Conservation (phyloP, 768 basidiomycete genomes). For the Dentipellis sp. region DNA sequence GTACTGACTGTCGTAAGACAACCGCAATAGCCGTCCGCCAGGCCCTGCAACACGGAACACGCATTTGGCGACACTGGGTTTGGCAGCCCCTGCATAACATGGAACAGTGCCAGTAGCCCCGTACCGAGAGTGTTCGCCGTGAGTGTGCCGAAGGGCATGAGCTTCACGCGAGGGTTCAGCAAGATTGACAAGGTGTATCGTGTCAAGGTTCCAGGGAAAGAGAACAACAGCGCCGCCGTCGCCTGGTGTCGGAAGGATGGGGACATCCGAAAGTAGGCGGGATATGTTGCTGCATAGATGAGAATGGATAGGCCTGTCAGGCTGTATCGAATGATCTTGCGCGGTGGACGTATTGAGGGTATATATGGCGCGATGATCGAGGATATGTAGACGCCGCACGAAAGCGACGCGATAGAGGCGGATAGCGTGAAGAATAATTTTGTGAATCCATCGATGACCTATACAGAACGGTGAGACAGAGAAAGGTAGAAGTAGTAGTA, state of each 20-base stretch:
- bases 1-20: slow-evolving; percentile 93
- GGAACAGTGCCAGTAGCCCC: slow-evolving; percentile 69
- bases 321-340: slow-evolving; percentile 35
- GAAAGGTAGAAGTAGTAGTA: background rate
- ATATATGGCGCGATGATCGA: slow-evolving; percentile 30
- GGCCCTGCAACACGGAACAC: slow-evolving; percentile 72
- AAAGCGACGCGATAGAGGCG: slow-evolving; percentile 66
- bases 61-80: slow-evolving; percentile 36
- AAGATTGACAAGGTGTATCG: slow-evolving; percentile 69
- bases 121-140: slow-evolving; percentile 69
- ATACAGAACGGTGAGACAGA: slow-evolving; percentile 10
- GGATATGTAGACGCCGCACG: slow-evolving; percentile 63
- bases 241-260: slow-evolving; percentile 62
- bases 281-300: slow-evolving; percentile 66
- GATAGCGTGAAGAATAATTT: slow-evolving; percentile 73
- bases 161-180: slow-evolving; percentile 56
- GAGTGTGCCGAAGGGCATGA: slow-evolving; percentile 75
- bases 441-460: slow-evolving; percentile 85
- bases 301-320: slow-evolving; percentile 49
- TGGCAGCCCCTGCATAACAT: slow-evolving; percentile 54
- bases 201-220: slow-evolving; percentile 80
- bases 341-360: slow-evolving; percentile 33
- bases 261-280: slow-evolving; percentile 72
- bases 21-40: slow-evolving; percentile 90
- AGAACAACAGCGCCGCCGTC: slow-evolving; percentile 82